Evolutionary conservation across 768 basidiomycete genomes (phyloP), one percentile per base, ranked within the genome.

Genomic region (Kwoniella pini): DNA sequence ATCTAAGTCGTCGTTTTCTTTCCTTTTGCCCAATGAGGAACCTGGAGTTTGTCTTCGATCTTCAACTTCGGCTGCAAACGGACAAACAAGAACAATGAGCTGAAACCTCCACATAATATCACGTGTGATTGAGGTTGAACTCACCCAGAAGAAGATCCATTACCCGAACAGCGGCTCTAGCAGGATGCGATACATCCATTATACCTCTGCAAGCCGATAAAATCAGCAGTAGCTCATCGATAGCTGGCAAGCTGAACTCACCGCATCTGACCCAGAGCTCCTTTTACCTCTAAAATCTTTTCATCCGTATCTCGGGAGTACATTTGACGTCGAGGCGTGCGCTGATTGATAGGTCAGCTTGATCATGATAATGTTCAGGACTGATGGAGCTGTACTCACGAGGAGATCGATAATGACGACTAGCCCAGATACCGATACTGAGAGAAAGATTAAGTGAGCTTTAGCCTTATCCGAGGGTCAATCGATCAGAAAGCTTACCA

Each of bases 381-480:
- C 28, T 15, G 27, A 19, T 39, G 39, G 2, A n/a, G 27, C n/a
- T 1, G 26, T 10, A 63, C 74, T 69, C 13, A 75, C 76, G 48
- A 78, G 60, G 11, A 78, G 61, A 62, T 78, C 77, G 44, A 78
- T 78, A 46, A 78, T 73, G 36, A 78, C 70, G 22, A 78, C 75
- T 33, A 76, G 48, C 1, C 69, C 75, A 31, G 77, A 72, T 6
- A 78, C 75, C 1, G 77, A 74, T 4, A 78, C 77, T 76, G 3
- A 12, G 40, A 62, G 45, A 62, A 50, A 46, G 33, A 17, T 3
- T 36, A 24, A 24, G 17, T 38, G 15, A 12, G 2, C 33, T 19
- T 38, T 31, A 38, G 36, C 33, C 33, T 43, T 15, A 36, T 0
- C 21, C n/a, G n/a, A n/a, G n/a, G n/a, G n/a, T n/a, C n/a, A n/a